Conservation (phyloP, 495 filamentous ascomycete genomes). For the Physcia stellaris region DNA sequence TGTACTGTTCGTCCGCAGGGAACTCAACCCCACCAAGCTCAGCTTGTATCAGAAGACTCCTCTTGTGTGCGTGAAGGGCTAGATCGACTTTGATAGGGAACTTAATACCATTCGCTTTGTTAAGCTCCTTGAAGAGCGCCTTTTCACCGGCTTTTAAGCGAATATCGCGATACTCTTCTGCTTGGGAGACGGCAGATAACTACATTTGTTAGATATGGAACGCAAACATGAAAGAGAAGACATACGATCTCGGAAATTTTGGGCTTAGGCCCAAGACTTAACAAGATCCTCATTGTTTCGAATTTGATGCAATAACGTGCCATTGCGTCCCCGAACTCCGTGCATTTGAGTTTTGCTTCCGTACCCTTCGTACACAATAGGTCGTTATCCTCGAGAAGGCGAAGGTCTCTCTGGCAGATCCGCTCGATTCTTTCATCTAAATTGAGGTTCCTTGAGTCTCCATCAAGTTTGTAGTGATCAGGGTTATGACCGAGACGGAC, state of each 20-base stretch:
- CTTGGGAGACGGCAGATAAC: constrained; percentile 55
- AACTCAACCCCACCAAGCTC: constrained; percentile 67
- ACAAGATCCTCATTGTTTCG: constrained; percentile 68
- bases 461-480: constrained; percentile 58
- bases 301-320: constrained; percentile 87
- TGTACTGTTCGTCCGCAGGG: constrained; percentile 45
- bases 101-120: constrained; percentile 55
- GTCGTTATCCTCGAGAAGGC: constrained; percentile 44
- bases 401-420: constrained; percentile 72
- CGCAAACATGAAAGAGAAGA: no score
- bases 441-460: constrained; percentile 35
- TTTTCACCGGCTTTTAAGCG: constrained; percentile 66
- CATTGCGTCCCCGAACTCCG: constrained; percentile 80
- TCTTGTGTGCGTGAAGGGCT: constrained; percentile 60
- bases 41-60: constrained; percentile 73
- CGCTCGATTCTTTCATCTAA: constrained; percentile 60
- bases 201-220: constrained; percentile 32
- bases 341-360: constrained; percentile 42
- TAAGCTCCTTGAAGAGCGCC: constrained; percentile 65
- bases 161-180: constrained; percentile 65
- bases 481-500: constrained; percentile 75
- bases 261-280: constrained; percentile 46
- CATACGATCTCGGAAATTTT: constrained; percentile 61
- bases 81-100: constrained; percentile 74
- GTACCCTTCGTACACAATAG: constrained; percentile 37